Evolutionary conservation across 2,329 filamentous ascomycete genomes (phyloP), one percentile per base, ranked within the genome.

Genomic region (Pezicula radicicola): DNA sequence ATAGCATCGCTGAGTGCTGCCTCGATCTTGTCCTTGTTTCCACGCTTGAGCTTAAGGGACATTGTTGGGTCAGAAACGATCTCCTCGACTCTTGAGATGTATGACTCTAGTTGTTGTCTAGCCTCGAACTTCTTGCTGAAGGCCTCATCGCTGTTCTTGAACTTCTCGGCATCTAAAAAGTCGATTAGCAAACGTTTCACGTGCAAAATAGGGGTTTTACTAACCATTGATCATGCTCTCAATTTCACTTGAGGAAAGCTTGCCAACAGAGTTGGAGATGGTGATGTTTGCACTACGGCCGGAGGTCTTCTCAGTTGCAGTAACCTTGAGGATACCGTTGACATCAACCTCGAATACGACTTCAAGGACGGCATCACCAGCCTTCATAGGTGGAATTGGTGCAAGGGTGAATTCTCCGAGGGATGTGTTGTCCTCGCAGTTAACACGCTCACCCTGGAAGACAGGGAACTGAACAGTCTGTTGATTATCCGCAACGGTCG

Each of bases 41-140:
- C 91, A 68, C 93, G 91, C 90, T 97, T 97, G 72, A 99, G 84
- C 85, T 96, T 97, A 70, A 97, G 83, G 60, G 91, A 94, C 78
- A 96, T 88, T 43, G 88, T 91, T 55, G 94, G 94, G 81, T 99
- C 94, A 43, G 91, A 96, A 73, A 97, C 85, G 68, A 99, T 96
- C 81, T 99, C 94, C 85, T 99, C 94, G 60, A 97, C 93, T 72
- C 93, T 91, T 72, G 89, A 87, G 75, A 99, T 97, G 85, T 99
- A 99, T 48, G 91, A 93, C 84, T 99, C 94, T 63, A 99, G 89
- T 80, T 97, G 92, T 81, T 99, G 94, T 81, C 95, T 91, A 60
- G 94, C 89, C 85, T 99, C 94, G 75, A 97, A 97, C 73, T 89
- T 89, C 90, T 97, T 97, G 86, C 88, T 95, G 85, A 97, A 99